Evolutionary conservation across 169 alveolate species (phyloP).

Genomic region (Amoebophrya sp.): DNA sequence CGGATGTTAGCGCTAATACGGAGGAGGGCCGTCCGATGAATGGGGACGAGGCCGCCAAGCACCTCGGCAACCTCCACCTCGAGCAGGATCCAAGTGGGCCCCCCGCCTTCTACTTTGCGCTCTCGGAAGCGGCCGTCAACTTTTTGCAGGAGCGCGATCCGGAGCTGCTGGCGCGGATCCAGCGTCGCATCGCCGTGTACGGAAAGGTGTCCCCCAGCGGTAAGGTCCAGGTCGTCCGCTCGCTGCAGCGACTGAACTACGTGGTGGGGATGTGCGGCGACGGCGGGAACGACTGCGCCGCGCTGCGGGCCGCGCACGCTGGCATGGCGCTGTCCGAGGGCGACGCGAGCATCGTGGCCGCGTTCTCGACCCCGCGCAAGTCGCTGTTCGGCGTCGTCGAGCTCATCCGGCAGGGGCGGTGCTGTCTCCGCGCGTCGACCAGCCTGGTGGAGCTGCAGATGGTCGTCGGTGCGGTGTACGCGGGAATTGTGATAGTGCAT

Average conservation of each 20-base stretch:
- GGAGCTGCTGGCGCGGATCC: background rate
- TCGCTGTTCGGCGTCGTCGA: background rate
- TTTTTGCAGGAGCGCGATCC: background rate
- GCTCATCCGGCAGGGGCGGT: background rate
- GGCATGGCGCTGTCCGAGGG: constrained; percentile 74
- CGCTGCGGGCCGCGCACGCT: constrained; percentile 75
- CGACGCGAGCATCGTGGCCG: background rate
- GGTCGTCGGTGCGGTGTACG: background rate
- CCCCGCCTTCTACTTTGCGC: background rate
- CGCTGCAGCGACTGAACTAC: background rate
- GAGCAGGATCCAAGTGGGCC: no score
- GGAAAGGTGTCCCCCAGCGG: background rate
- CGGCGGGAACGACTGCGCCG: constrained; percentile 87
- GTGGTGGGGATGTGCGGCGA: constrained; percentile 78
- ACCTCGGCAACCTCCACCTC: no score
- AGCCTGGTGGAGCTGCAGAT: background rate
- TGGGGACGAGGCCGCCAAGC: no score
- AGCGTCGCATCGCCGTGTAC: background rate
- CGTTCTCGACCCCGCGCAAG: background rate
- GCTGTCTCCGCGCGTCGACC: background rate
- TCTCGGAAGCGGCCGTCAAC: background rate
- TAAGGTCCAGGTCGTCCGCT: background rate
- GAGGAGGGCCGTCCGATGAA: no score
- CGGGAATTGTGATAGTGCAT: background rate
- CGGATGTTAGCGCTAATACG: no score